These are phyloP conservation scores for Candida fluviatilis DNA, from an alignment of 805 yeast species.

Conservation along the genomic window DNA sequence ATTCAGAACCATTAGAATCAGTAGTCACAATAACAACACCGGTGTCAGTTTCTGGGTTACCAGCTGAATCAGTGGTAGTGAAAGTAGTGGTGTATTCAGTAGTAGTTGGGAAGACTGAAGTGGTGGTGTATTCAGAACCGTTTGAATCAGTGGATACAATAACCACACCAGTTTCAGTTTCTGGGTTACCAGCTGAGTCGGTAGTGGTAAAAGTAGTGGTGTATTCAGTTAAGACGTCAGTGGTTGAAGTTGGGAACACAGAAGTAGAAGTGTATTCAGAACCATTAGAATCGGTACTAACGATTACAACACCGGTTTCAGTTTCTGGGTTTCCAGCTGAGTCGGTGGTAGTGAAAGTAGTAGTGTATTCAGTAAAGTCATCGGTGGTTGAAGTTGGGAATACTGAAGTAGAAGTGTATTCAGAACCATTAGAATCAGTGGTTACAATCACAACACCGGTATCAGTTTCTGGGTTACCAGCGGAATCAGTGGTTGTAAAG, in stretches of 20 bases:
- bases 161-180: too few relatives aligned
- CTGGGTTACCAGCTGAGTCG: slow-evolving; percentile 7
- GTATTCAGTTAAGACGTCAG: too few relatives aligned
- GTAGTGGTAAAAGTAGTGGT: slow-evolving; percentile 10
- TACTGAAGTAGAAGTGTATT: slow-evolving; percentile 8
- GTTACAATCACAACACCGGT: slow-evolving; percentile 12
- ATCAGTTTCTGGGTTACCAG: slow-evolving; percentile 7
- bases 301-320: slow-evolving; percentile 11
- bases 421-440: slow-evolving; percentile 8
- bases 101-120: too few relatives aligned
- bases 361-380: background rate
- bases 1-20: slow-evolving; percentile 11
- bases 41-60: slow-evolving; percentile 5
- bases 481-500: slow-evolving; percentile 7
- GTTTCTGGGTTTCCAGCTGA: slow-evolving; percentile 4
- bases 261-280: too few relatives aligned
- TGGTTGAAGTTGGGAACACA: too few relatives aligned
- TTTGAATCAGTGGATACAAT: slow-evolving; percentile 13
- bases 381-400: background rate
- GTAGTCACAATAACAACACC: slow-evolving; percentile 12
- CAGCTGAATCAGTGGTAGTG: slow-evolving; percentile 10
- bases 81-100: slow-evolving; percentile 8
- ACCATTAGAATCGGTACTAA: slow-evolving; percentile 9
- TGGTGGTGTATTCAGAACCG: too few relatives aligned
- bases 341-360: background rate